Conservation (phyloP, 345 rosid species). For the Syzygium aqueum region DNA sequence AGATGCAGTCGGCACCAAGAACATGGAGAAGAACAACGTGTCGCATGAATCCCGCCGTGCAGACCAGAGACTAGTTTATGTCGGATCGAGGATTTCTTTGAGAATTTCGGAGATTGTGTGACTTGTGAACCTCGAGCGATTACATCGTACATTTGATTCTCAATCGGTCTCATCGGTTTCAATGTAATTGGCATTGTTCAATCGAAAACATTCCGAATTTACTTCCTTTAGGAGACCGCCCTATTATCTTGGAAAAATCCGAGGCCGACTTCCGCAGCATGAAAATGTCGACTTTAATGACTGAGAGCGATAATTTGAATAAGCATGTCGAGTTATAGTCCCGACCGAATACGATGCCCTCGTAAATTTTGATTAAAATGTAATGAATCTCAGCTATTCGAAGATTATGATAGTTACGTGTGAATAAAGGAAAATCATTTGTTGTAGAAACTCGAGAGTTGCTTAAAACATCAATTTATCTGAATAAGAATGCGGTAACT, state of each 20-base stretch:
- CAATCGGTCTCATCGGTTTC: no score
- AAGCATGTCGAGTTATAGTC: background rate
- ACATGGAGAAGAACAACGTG: background rate
- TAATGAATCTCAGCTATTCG: fast-evolving
- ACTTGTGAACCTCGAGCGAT: no score
- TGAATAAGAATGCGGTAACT: background rate
- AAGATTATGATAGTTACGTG: background rate
- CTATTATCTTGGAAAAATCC: no score
- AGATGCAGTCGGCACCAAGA: background rate
- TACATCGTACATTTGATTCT: no score
- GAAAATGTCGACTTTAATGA: background rate
- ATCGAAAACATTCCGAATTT: no score
- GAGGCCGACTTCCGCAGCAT: no score
- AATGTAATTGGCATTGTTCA: no score
- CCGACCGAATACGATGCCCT: background rate
- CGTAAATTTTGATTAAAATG: background rate
- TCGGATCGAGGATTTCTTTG: background rate
- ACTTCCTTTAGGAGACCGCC: background rate
- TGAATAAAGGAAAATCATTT: background rate
- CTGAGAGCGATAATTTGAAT: background rate
- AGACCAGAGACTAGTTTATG: background rate
- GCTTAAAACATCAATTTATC: background rate
- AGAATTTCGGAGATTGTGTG: background rate
- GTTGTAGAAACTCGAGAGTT: background rate
- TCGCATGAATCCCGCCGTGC: background rate